Base-by-base conservation (phyloP, 108 stramenopile genomes). In the Discostella stelligeroides region DNA sequence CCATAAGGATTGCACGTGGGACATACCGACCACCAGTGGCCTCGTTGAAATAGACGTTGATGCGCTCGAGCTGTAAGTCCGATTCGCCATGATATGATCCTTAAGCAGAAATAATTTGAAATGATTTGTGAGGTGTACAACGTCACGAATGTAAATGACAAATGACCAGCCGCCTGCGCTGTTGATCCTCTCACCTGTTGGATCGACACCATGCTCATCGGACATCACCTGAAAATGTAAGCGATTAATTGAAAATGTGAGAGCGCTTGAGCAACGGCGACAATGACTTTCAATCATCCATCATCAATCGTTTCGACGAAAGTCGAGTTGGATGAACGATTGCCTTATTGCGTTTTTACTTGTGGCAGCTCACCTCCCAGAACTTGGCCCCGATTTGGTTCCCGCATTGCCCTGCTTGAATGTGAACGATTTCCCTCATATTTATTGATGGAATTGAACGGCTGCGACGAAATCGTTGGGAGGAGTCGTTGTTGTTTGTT, bases 371-470 rank as follows among this genome's bases (percentile, higher is more conserved):
- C 65, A 76, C 79, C 79, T 87, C 86, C 86, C 84, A 87, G 65
- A 87, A 87, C 79, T 88, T 87, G 46, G 91, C 88, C 48, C 89
- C 88, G 77, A 90, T 85, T 71, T 90, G 88, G 72, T 86, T 82
- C 25, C 86, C 89, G 70, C 86, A 88, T 81, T 90, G 89, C 27
- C 91, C 91, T 43, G 70, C 90, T 73, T 93, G 92, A 79, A 93
- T 86, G 75, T 92, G 91, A 50, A 92, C 91, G 69, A 92, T 92
- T 63, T 92, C 91, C 38, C 91, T 86, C 91, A 89, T 92, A n/a
- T n/a, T n/a, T n/a, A 15, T 60, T 30, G 47, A 27, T 49, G 25
- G 49, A 24, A 11, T 23, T 14, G n/a, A n/a, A n/a, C n/a, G n/a
- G n/a, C n/a, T n/a, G n/a, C n/a, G n/a, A n/a, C n/a, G n/a, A n/a